These are phyloP conservation scores for Neoboletus magnificus DNA, from an alignment of 768 basidiomycete species.

Conservation along the genomic window DNA sequence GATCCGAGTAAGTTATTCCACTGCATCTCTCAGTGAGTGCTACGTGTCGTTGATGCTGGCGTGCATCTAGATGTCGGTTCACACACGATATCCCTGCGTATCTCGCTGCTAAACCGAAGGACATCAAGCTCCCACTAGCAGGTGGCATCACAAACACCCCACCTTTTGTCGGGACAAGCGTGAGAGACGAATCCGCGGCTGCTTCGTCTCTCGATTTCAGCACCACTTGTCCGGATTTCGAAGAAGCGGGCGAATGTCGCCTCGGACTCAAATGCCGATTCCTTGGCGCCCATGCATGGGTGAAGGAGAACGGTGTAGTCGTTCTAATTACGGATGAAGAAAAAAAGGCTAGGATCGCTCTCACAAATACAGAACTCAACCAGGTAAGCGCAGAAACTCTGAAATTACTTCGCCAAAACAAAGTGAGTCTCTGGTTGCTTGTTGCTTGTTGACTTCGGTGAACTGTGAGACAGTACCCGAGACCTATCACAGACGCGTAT, in stretches of 20 bases:
- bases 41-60: neutral
- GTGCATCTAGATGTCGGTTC: constrained; percentile 59
- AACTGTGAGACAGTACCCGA: constrained; percentile 49
- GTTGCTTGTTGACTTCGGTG: neutral
- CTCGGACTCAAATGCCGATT: constrained; percentile 88
- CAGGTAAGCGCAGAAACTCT: constrained; percentile 56
- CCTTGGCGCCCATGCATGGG: constrained; percentile 69
- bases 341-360: constrained; percentile 47
- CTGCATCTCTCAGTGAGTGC: no score
- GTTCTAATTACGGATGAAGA: constrained; percentile 53
- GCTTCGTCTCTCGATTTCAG: constrained; percentile 18
- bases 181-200: neutral
- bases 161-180: constrained; percentile 45
- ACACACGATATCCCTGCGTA: constrained; percentile 77
- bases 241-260: constrained; percentile 31
- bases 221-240: constrained; percentile 26
- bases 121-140: constrained; percentile 58
- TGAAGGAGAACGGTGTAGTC: constrained; percentile 43
- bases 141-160: constrained; percentile 42
- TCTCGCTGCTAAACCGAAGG: constrained; percentile 69
- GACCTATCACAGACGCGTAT: constrained; percentile 62
- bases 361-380: constrained; percentile 63
- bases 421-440: constrained; percentile 41
- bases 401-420: constrained; percentile 62
- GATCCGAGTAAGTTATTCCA: constrained; percentile 49